These are phyloP conservation scores for Aspergillus piperis DNA, from an alignment of 2,329 filamentous ascomycete genomes.

Conservation along the genomic window DNA sequence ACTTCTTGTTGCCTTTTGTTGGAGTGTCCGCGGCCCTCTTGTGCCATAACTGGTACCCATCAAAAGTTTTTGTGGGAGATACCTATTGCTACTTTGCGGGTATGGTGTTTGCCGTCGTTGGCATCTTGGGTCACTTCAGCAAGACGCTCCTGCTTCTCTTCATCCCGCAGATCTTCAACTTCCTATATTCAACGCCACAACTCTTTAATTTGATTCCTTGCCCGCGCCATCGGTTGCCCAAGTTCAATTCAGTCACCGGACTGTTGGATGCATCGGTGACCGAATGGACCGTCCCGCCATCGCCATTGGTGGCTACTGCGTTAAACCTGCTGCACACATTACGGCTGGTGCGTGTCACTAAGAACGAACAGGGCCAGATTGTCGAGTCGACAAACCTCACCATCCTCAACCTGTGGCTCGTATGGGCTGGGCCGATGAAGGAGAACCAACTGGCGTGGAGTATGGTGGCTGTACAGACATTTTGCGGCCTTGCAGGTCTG, in stretches of 20 bases:
- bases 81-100: constrained; percentile 99
- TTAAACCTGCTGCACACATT: constrained; percentile 71
- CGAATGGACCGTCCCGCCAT: constrained; percentile 72
- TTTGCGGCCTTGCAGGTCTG: constrained; percentile 76
- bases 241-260: constrained; percentile 81
- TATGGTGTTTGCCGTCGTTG: constrained; percentile 97
- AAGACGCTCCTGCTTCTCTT: constrained; percentile 92
- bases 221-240: constrained; percentile 85
- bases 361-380: constrained; percentile 69
- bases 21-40: constrained; percentile 86
- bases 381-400: constrained; percentile 86
- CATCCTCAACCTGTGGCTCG: constrained; percentile 91
- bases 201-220: constrained; percentile 88
- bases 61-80: constrained; percentile 93
- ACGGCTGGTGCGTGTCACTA: constrained; percentile 67
- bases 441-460: constrained; percentile 82
- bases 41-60: constrained; percentile 93
- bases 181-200: constrained; percentile 88
- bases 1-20: constrained; percentile 89
- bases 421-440: constrained; percentile 88
- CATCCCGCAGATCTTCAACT: constrained; percentile 94
- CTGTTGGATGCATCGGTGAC: constrained; percentile 85
- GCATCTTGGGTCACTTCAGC: constrained; percentile 95
- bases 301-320: constrained; percentile 59
- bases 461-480: constrained; percentile 74